These are phyloP conservation scores for Ulota crispa DNA, from an alignment of 225 moss, liverwort and hornwort species.

Conservation along the genomic window DNA sequence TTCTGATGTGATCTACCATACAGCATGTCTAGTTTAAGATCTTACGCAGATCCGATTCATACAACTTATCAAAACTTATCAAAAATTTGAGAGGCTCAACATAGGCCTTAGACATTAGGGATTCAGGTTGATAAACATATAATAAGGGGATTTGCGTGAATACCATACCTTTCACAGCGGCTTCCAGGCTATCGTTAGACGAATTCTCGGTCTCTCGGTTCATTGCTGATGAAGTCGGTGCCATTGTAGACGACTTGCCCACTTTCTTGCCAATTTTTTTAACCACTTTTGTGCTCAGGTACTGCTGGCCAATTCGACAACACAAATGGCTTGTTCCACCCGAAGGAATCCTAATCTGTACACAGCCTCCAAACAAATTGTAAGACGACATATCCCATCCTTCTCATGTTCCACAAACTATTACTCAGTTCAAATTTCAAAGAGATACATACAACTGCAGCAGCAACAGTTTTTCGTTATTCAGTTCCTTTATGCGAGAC, in stretches of 20 bases:
- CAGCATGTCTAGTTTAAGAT: too few species aligned
- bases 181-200: conserved; percentile 29
- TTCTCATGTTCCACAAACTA: background rate
- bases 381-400: background rate
- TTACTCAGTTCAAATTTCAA: background rate
- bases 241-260: conserved; percentile 14
- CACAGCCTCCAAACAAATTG: background rate
- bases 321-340: background rate
- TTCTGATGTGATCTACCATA: too few species aligned
- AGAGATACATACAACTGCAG: background rate
- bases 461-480: background rate
- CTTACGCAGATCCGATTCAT: too few species aligned
- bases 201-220: conserved; percentile 29
- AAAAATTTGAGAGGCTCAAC: too few species aligned
- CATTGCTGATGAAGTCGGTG: conserved; percentile 30
- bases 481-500: background rate
- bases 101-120: too few species aligned
- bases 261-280: conserved; percentile 6
- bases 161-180: conserved; percentile 37
- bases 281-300: conserved; percentile 11
- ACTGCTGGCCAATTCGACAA: conserved; percentile 14
- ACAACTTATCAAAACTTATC: too few species aligned
- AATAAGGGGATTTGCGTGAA: background rate
- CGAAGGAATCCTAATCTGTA: conserved; percentile 12
- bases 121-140: too few species aligned